Evolutionary conservation across 345 rosid species (phyloP), one percentile per base, ranked within the genome.

Genomic region (Mallotus nudiflorus): DNA sequence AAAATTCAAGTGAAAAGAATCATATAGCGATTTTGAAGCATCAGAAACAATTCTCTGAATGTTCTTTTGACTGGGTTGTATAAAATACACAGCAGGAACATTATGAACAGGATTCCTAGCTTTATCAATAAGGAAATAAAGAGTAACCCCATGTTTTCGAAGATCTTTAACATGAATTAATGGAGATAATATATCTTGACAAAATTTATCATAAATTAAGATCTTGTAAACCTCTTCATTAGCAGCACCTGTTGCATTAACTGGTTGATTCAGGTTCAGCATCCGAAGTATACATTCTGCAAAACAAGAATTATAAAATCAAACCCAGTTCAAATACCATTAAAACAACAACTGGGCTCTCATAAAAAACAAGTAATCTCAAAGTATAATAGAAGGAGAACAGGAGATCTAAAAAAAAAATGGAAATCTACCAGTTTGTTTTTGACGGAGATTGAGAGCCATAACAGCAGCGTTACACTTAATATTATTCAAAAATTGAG

Each of bases 381-480:
- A 28, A 31, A n/a, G n/a, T 20, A 29, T 16, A 56, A 13, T n/a
- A 25, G 0, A 13, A 55, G 13, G 27, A 61, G 6, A 19, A 46
- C 15, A 6, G 24, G n/a, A 46, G 67, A 67, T 27, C 39, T 0
- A 33, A 19, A 62, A 28, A 73, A 67, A 22, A 56, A 37, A 56
- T 16, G 63, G 50, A 55, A 16, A 9, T 10, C 68, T 89, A 89
- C 99, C 99, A 19, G 96, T 85, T 74, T 95, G 99, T 70, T 89
- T 96, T 57, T 88, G 97, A 39, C 96, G 97, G 80, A 96, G 98
- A 82, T 92, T 91, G 84, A 96, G 97, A 66, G 97, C 97, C 99
- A 91, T 96, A n/a, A 70, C n/a, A n/a, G n/a, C 37, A 33, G 37
- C 6, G 37, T 33, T 33, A 33, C 37, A 33, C n/a, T n/a, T n/a